These are phyloP conservation scores for Leishmania tropica DNA, from an alignment of 208 protist species.

Conservation along the genomic window DNA sequence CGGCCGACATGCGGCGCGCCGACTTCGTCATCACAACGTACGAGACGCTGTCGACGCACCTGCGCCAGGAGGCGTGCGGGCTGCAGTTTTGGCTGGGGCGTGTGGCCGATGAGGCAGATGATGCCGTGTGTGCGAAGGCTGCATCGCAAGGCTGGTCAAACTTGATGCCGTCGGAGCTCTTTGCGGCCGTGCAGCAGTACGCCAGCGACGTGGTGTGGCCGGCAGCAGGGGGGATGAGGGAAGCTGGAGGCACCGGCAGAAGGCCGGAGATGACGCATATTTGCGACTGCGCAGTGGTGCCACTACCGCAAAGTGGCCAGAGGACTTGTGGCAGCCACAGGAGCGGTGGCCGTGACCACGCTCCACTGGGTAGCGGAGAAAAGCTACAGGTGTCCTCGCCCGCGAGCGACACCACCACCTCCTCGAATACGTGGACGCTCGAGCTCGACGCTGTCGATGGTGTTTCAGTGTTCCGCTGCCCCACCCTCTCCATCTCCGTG, in stretches of 20 bases:
- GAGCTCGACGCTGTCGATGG: background rate
- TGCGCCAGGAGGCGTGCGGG: conserved; percentile 42
- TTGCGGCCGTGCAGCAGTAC: conserved; percentile 9
- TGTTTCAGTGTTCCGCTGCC: conserved; percentile 5
- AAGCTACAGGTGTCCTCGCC: background rate
- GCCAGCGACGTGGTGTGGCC: conserved; percentile 24
- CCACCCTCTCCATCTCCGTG: conserved; percentile 14
- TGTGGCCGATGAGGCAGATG: conserved; percentile 9
- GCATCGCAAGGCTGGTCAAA: conserved; percentile 16
- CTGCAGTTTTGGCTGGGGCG: conserved; percentile 18
- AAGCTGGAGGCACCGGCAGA: background rate
- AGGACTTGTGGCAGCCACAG: background rate
- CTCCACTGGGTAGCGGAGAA: background rate
- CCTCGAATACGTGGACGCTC: conserved; percentile 13
- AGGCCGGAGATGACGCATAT: background rate
- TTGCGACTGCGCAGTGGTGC: background rate
- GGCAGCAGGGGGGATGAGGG: background rate
- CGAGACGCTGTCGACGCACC: conserved; percentile 55
- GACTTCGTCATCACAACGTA: conserved; percentile 78
- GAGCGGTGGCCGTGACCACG: background rate
- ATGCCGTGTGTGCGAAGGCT: conserved; percentile 16
- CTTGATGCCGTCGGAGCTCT: conserved; percentile 14
- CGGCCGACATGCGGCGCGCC: conserved; percentile 33
- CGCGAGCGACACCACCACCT: background rate
- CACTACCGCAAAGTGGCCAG: background rate